phyloP scores from a whole-genome alignment of 176 grass and related monocot genomes.

The Cenchrus fungigraminus region DNA sequence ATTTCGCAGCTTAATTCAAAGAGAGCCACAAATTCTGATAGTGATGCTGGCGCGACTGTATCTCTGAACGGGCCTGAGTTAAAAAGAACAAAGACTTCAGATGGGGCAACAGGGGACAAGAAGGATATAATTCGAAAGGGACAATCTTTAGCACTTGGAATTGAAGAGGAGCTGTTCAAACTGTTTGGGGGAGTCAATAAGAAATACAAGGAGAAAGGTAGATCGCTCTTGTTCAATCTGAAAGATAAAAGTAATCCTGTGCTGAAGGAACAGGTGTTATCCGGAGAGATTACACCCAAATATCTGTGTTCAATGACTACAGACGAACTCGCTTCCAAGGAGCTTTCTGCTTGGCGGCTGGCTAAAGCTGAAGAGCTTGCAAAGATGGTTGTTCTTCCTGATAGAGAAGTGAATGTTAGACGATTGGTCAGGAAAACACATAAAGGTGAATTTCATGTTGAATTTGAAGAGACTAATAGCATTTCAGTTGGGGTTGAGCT shows the following conservation, averaged over 20 bases:
- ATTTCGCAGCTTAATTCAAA: slow-evolving; percentile 29
- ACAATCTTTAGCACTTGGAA: slow-evolving; percentile 54
- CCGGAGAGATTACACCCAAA: slow-evolving; percentile 68
- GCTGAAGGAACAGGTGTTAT: slow-evolving; percentile 69
- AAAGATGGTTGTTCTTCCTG: slow-evolving; percentile 71
- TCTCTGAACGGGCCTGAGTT: slow-evolving; percentile 9
- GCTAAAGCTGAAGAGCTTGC: slow-evolving; percentile 84
- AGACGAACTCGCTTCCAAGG: slow-evolving; percentile 85
- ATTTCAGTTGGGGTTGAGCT: slow-evolving; percentile 55
- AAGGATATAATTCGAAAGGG: slow-evolving; percentile 42
- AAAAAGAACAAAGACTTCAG: slow-evolving; percentile 42
- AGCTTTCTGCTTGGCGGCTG: slow-evolving; percentile 74
- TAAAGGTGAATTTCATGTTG: slow-evolving; percentile 85
- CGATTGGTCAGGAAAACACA: slow-evolving; percentile 82
- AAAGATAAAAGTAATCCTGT: slow-evolving; percentile 76
- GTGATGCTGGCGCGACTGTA: slow-evolving; percentile 19
- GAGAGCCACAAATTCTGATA: slow-evolving; percentile 37
- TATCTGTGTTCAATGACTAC: slow-evolving; percentile 72
- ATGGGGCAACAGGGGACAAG: slow-evolving; percentile 31
- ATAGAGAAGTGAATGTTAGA: slow-evolving; percentile 60
- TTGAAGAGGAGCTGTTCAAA: slow-evolving; percentile 80
- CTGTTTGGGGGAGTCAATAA: slow-evolving; percentile 81
- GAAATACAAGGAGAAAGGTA: slow-evolving; percentile 90
- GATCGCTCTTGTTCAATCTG: slow-evolving; percentile 82
- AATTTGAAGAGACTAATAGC: slow-evolving; percentile 66